These are phyloP conservation scores for Penicillium hordei DNA, from an alignment of 2,329 filamentous ascomycete genomes.

Conservation along the genomic window DNA sequence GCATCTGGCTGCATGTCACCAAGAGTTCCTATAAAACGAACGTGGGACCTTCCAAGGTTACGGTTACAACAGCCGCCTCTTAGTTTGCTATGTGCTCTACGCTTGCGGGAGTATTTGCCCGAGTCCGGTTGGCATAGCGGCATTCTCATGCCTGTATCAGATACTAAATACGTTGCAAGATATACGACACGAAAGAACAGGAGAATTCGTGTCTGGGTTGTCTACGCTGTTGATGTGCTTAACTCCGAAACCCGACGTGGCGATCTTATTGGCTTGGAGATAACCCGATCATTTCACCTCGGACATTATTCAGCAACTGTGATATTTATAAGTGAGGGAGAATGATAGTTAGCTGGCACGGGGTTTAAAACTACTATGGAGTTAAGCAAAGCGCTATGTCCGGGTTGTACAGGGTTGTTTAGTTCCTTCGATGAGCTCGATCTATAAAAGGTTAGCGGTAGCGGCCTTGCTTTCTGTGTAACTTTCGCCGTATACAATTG, in stretches of 20 bases:
- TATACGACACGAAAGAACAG: background rate
- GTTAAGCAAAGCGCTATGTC: background rate
- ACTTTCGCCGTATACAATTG: background rate
- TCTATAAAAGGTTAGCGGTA: background rate
- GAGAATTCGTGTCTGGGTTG: background rate
- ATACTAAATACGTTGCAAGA: background rate
- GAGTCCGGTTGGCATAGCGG: constrained; percentile 15
- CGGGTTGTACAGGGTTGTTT: background rate
- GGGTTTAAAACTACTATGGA: background rate
- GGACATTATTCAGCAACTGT: background rate
- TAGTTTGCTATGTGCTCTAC: background rate
- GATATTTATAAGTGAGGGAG: background rate
- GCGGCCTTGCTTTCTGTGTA: background rate
- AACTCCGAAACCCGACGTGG: background rate
- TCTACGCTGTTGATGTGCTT: background rate
- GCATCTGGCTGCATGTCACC: constrained; percentile 37
- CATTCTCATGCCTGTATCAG: background rate
- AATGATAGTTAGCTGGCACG: too few species aligned
- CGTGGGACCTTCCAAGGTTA: constrained; percentile 27
- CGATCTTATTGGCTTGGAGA: background rate
- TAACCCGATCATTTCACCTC: background rate
- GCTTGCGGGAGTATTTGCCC: background rate
- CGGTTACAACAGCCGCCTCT: constrained; percentile 58
- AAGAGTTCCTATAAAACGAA: background rate
- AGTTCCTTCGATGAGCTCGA: background rate